Evolutionary conservation across 202 grass and related monocot species (phyloP).

Genomic region (Musa balbisiana): DNA sequence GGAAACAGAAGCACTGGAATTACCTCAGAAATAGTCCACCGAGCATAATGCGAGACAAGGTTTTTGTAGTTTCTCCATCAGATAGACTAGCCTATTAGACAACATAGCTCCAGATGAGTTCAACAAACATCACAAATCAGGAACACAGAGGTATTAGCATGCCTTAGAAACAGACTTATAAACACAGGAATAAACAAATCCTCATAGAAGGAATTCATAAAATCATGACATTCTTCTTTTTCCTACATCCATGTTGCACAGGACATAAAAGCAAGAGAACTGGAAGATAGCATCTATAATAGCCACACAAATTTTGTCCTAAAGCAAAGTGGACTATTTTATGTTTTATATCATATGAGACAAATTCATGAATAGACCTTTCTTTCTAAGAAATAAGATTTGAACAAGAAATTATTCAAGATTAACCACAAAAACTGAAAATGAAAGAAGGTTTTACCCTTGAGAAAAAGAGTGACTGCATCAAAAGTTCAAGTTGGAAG

Average conservation of each 20-base stretch:
- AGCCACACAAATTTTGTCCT: not conserved
- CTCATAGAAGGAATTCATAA: not conserved
- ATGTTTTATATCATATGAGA: not conserved
- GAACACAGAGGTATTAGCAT: not conserved
- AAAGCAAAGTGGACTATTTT: not conserved
- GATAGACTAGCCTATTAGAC: constrained; percentile 76
- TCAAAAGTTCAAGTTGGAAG: constrained; percentile 96
- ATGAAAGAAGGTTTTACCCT: constrained; percentile 49
- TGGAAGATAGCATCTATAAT: not conserved
- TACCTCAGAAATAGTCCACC: constrained; percentile 95
- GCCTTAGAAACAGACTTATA: not conserved
- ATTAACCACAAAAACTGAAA: constrained; percentile 2
- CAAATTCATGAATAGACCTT: not conserved
- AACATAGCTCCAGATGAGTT: constrained; percentile 11
- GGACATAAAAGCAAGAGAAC: not conserved
- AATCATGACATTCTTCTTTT: not conserved
- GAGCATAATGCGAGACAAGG: constrained; percentile 78
- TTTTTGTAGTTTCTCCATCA: constrained; percentile 69
- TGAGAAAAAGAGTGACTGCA: constrained; percentile 96
- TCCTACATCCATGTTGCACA: not conserved
- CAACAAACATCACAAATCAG: not conserved
- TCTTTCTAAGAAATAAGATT: not conserved
- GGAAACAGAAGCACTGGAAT: constrained; percentile 22
- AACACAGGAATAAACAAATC: not conserved
- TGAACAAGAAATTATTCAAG: not conserved